Evolutionary conservation across 2,329 filamentous ascomycete species (phyloP).

Genomic region (Colletotrichum trifolii): DNA sequence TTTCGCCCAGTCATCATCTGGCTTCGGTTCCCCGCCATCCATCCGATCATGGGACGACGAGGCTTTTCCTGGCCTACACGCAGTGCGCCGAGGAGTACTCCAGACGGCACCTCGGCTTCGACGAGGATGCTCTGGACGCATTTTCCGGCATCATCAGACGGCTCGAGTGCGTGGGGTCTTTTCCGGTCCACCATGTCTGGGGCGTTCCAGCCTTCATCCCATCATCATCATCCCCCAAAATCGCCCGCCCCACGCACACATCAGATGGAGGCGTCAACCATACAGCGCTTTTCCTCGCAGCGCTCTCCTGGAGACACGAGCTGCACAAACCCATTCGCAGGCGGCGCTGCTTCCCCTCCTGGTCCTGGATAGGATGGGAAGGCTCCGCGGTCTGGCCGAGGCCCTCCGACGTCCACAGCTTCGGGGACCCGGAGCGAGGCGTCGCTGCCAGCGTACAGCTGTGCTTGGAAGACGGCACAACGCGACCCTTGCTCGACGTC

Average conservation of each 20-base stretch:
- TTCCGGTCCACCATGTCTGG: conserved; percentile 17
- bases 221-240: background rate
- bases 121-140: conserved; percentile 15
- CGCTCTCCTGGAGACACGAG: conserved; percentile 17
- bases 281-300: conserved; percentile 1
- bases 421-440: background rate
- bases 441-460: conserved; percentile 14
- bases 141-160: conserved; percentile 17
- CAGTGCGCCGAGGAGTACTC: conserved; percentile 21
- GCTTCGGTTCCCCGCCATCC: too few species aligned
- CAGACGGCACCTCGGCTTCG: conserved; percentile 9
- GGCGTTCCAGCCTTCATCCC: conserved; percentile 14
- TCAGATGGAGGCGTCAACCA: conserved; percentile 1
- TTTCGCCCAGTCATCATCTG: background rate
- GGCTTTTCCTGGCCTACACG: conserved; percentile 13
- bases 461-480: conserved; percentile 10
- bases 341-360: conserved; percentile 16
- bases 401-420: conserved; percentile 2
- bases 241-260: too few species aligned
- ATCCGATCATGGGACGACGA: conserved; percentile 5
- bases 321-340: conserved; percentile 17
- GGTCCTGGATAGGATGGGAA: conserved; percentile 24
- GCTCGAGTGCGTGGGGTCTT: conserved; percentile 1
- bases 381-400: conserved; percentile 13
- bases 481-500: conserved; percentile 3